phyloP scores from a whole-genome alignment of 225 moss, liverwort and hornwort species.

The Thuidium tamariscinum region DNA sequence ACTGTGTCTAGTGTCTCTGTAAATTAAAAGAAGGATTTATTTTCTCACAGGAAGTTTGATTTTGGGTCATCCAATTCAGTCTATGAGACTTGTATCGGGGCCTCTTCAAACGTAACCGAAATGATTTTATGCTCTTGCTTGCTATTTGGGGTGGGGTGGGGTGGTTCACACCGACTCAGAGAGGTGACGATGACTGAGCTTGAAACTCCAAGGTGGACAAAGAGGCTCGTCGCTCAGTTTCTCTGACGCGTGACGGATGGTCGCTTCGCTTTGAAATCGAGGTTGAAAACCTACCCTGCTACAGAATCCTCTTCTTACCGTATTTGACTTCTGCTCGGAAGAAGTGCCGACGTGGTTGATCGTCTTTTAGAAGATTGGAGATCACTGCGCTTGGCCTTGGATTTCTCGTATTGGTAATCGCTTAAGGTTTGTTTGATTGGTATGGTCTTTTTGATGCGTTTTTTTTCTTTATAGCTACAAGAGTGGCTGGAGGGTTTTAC shows the following conservation, averaged over 20 bases:
- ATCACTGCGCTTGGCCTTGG: not conserved
- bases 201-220: not conserved
- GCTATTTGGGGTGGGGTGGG: not conserved
- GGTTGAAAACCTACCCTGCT: not conserved
- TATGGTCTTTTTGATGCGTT: not conserved
- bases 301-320: not conserved
- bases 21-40: not conserved
- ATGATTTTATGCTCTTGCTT: not conserved
- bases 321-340: not conserved
- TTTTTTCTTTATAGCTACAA: conserved; percentile 24
- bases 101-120: too few species aligned
- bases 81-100: not conserved
- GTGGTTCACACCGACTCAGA: not conserved
- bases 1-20: not conserved
- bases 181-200: not conserved
- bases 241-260: not conserved
- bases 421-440: not conserved
- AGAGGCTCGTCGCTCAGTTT: not conserved
- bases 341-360: not conserved
- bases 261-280: not conserved
- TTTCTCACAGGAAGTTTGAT: not conserved
- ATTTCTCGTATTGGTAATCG: not conserved
- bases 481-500: conserved; percentile 56
- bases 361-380: not conserved
- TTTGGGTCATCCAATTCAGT: not conserved